These are phyloP conservation scores for Luffa aegyptiaca DNA, from an alignment of 306 rosid species.

Conservation along the genomic window DNA sequence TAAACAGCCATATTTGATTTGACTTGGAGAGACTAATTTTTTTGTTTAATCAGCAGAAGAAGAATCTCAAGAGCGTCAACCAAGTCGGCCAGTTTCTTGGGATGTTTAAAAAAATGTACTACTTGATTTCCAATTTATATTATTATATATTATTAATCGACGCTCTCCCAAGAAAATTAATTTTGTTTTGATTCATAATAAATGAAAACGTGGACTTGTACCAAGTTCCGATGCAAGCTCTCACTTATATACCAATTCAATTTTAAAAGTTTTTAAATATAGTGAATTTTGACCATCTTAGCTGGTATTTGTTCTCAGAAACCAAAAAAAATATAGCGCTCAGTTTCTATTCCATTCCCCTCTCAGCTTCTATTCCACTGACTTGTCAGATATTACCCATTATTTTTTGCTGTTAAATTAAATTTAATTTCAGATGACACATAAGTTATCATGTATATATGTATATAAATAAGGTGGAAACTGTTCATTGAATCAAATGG, in stretches of 20 bases:
- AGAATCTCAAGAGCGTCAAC: constrained; percentile 4
- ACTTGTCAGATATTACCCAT: constrained; percentile 40
- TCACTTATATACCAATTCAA: constrained; percentile 9
- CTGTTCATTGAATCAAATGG: too few relatives aligned
- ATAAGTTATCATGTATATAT: too few relatives aligned
- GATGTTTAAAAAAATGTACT: not conserved
- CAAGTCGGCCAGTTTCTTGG: not conserved
- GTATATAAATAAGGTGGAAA: too few relatives aligned
- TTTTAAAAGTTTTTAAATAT: not conserved
- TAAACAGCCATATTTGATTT: not conserved
- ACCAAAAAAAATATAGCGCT: constrained; percentile 32
- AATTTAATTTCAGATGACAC: not conserved
- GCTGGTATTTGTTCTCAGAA: constrained; percentile 41
- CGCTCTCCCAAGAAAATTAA: not conserved
- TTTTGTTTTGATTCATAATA: not conserved
- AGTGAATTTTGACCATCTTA: constrained; percentile 2
- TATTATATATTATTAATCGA: not conserved
- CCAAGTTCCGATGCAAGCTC: constrained; percentile 49
- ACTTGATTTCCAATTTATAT: not conserved
- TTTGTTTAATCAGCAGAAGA: constrained; percentile 8
- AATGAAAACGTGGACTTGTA: constrained; percentile 52
- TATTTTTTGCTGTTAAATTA: not conserved
- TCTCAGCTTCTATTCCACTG: constrained; percentile 98
- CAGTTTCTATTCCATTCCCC: constrained; percentile 98
- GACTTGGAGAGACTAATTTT: not conserved